phyloP scores from a whole-genome alignment of 495 filamentous ascomycete genomes.

The Aspergillus mulundensis region DNA sequence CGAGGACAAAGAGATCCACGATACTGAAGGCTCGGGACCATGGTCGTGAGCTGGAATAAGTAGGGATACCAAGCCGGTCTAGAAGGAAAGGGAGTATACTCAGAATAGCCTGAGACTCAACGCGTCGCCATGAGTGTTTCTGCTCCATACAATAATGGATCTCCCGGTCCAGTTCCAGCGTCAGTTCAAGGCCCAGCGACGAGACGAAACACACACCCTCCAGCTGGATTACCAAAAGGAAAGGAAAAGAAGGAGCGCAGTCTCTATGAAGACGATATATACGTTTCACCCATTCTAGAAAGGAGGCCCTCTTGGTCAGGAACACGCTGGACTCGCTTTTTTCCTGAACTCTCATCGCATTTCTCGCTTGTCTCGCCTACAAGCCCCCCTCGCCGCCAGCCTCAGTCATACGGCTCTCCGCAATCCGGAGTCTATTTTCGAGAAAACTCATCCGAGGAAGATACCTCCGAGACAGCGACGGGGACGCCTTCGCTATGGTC shows the following conservation, averaged over 20 bases:
- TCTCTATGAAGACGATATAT: constrained; percentile 19
- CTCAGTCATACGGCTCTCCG: not conserved
- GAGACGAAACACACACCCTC: not conserved
- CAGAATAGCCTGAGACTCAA: not conserved
- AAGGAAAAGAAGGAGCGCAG: not conserved
- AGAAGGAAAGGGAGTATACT: not conserved
- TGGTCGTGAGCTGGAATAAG: not conserved
- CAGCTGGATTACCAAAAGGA: not conserved
- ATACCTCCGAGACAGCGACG: not conserved
- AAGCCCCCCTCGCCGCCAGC: not conserved
- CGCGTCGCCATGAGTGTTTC: not conserved
- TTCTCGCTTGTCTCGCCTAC: constrained; percentile 25
- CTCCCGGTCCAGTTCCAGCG: not conserved
- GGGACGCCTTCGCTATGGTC: constrained; percentile 23
- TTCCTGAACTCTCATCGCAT: constrained; percentile 30
- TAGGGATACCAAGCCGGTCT: not conserved
- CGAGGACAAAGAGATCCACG: not conserved
- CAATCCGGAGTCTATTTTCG: not conserved
- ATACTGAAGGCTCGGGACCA: not conserved
- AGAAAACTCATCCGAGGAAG: constrained; percentile 2
- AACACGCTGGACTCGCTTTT: constrained; percentile 26
- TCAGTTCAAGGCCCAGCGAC: not conserved
- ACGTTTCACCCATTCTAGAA: constrained; percentile 31
- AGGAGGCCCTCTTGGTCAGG: constrained; percentile 16
- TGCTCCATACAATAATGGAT: not conserved